These are phyloP conservation scores for Xeromyces bisporus DNA, from an alignment of 495 filamentous ascomycete species.

Conservation along the genomic window DNA sequence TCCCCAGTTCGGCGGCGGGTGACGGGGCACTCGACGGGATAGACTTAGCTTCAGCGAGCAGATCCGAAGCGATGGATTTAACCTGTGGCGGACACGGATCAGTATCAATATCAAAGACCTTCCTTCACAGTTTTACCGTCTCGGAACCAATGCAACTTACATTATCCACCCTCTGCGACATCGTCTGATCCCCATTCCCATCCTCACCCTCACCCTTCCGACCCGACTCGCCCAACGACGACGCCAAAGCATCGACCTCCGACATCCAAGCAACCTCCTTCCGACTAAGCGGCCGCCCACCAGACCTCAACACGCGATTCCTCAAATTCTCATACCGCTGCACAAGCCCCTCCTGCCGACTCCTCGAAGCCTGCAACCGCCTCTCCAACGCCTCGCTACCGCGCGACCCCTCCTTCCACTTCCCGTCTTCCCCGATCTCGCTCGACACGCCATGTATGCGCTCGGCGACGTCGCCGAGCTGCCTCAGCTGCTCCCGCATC, in stretches of 20 bases:
- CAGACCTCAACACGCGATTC: slow-evolving; percentile 38
- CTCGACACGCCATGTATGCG: slow-evolving; percentile 50
- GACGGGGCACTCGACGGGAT: slow-evolving; percentile 15
- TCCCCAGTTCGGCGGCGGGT: slow-evolving; percentile 12
- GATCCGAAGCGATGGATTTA: slow-evolving; percentile 30
- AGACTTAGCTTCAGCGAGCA: slow-evolving; percentile 32
- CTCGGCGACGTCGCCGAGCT: slow-evolving; percentile 46
- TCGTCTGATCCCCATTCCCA: slow-evolving; percentile 12
- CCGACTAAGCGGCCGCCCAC: slow-evolving; percentile 50
- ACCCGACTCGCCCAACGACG: slow-evolving; percentile 13
- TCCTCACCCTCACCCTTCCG: slow-evolving; percentile 5
- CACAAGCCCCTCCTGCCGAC: slow-evolving; percentile 41
- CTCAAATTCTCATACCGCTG: slow-evolving; percentile 47
- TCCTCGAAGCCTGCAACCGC: slow-evolving; percentile 40
- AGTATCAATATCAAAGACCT: too few species aligned
- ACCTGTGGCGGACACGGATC: slow-evolving; percentile 12
- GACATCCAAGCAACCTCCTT: slow-evolving; percentile 51
- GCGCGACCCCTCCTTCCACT: slow-evolving; percentile 21
- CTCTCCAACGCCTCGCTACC: slow-evolving; percentile 37
- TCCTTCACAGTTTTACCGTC: too few species aligned
- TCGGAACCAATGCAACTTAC: slow-evolving; percentile 16
- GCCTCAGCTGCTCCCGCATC: slow-evolving; percentile 51
- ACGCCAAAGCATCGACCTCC: slow-evolving; percentile 39
- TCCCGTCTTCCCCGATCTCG: slow-evolving; percentile 35
- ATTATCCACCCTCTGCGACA: slow-evolving; percentile 22